Base-by-base conservation (phyloP, 345 rosid genomes). In the Brassica cretica region DNA sequence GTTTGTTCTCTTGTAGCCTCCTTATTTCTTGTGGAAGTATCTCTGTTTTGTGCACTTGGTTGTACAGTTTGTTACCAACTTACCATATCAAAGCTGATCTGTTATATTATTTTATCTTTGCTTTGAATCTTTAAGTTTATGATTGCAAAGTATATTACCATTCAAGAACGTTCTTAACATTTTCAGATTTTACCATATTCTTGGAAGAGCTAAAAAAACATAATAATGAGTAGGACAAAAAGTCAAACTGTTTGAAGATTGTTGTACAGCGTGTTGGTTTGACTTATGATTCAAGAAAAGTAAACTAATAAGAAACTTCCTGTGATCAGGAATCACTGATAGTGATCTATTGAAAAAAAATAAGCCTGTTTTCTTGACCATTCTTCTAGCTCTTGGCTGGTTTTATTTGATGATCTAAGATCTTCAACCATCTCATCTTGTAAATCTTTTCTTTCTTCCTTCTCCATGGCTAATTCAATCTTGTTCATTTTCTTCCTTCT, bases 281-380 rank as follows among this genome's bases (percentile, higher is more conserved):
- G 77, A 74, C 71, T 74, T 14, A 4, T 19, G 0, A 14, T 41
- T 41, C 5, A 41, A 9, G 71, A 51, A 74, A 65, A 63, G 66
- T 63, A 14, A 63, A n/a, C 15, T 29, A 64, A 29, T 4, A 24
- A 15, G 5, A 18, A 25, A 12, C 11, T 30, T 32, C 8, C 2
- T 65, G 53, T 65, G 65, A 18, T 35, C 8, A 65, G 51, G 55
- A 39, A 41, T 39, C 35, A 64, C 15, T 74, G 71, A 65, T 65
- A 53, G 64, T 53, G 65, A 74, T n/a, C 3, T 29, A 30, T 53
- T 72, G 29, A 44, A 64, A 2, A 2, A 53, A 65, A 8, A 10
- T 5, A 74, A 53, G 21, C 41, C 11, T 32, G 71, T 66, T 14
- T 53, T 24, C 71, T 74, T 74, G 78, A 65, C 78, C 64, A 6